Evolutionary conservation across 1,139 yeast species (phyloP), one percentile per base, ranked within the genome.

Genomic region (Kurtzmaniella natalensis): DNA sequence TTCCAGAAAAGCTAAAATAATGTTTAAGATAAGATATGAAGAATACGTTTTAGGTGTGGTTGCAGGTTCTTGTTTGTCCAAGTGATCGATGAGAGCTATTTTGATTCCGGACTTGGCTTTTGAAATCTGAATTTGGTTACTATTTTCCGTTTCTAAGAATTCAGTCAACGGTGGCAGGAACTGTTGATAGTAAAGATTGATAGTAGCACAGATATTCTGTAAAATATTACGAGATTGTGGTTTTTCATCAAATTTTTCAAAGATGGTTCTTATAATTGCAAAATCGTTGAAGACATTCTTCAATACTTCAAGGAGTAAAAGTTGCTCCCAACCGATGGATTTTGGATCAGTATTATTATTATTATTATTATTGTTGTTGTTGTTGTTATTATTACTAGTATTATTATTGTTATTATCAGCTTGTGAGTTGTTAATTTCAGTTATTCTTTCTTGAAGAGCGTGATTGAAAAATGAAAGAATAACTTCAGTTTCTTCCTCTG

Each of bases 401-500:
- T n/a, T n/a, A n/a, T n/a, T n/a, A n/a, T n/a, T n/a, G n/a, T n/a
- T n/a, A 8, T 5, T 8, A 10, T 21, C 23, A 17, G 4, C 20
- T 9, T 8, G 13, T 10, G 16, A 5, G 8, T 5, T 25, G 17
- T 25, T 9, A 4, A 19, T 7, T 25, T 25, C 19, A 16, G 14
- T 25, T 10, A 16, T 15, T 10, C 48, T 43, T 18, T 49, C 51
- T 25, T 50, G 52, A 7, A 86, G 53, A 28, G 76, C 70, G 47
- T 85, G 95, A 19, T 84, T 83, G 25, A 88, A 57, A 27, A 82
- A 65, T 0, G 94, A 79, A 16, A 89, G 57, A 1, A 89, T 76
- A 6, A 87, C 87, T 50, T 87, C 96, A 20, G 86, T 71, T 54
- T 89, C 96, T 25, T 84, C 72, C 34, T 76, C 80, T 23, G 89